Evolutionary conservation across 805 yeast species (phyloP).

Genomic region (Candida qinlingensis): DNA sequence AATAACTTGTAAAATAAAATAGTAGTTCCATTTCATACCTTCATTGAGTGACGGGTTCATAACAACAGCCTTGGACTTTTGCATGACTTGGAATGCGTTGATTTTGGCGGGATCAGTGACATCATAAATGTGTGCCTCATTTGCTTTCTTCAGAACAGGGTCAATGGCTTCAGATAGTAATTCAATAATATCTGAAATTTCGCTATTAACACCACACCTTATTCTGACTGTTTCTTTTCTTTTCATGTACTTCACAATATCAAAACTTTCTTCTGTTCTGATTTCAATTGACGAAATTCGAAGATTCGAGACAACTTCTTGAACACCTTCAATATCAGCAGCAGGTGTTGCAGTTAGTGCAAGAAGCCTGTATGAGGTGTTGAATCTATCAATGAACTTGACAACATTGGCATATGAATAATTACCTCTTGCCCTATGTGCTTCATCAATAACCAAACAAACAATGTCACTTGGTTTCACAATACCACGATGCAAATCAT

Average conservation of each 20-base stretch:
- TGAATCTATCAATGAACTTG: slow-evolving; percentile 54
- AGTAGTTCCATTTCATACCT: slow-evolving; percentile 71
- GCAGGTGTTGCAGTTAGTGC: slow-evolving; percentile 98
- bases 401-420: slow-evolving; percentile 88
- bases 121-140: slow-evolving; percentile 56
- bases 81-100: slow-evolving; percentile 67
- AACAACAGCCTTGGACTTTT: slow-evolving; percentile 54
- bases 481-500: slow-evolving; percentile 72
- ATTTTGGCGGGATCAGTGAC: slow-evolving; percentile 61
- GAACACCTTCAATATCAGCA: slow-evolving; percentile 80
- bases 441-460: slow-evolving; percentile 87
- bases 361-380: slow-evolving; percentile 63
- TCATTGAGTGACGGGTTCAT: slow-evolving; percentile 52
- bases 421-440: slow-evolving; percentile 88
- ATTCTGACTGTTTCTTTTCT: slow-evolving; percentile 55
- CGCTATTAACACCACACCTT: slow-evolving; percentile 46
- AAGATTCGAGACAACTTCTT: slow-evolving; percentile 71
- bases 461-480: slow-evolving; percentile 72
- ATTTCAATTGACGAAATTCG: slow-evolving; percentile 74
- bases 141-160: slow-evolving; percentile 62
- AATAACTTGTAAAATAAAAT: slow-evolving; percentile 54
- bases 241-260: slow-evolving; percentile 76
- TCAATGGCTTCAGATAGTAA: slow-evolving; percentile 56
- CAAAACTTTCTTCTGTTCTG: slow-evolving; percentile 78
- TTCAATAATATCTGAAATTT: slow-evolving; percentile 51